Evolutionary conservation across 129 eudicot species (phyloP), one percentile per base, ranked within the genome.

Genomic region (Sambucus nigra): DNA sequence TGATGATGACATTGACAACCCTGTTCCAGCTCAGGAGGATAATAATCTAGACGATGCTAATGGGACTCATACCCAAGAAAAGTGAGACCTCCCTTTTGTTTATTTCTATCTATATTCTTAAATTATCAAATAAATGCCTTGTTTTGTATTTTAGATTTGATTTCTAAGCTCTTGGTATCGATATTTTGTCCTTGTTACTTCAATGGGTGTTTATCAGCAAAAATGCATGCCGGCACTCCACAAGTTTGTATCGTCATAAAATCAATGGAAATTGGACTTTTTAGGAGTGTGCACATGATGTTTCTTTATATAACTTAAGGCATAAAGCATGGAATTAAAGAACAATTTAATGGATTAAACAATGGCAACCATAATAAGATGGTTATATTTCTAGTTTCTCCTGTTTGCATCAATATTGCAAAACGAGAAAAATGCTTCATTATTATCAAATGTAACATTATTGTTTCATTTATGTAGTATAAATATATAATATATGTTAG

Each of bases 1-100:
- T 2, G 79, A 79, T 15, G 82, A 74, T 1, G 73, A 72, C 6
- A 28, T 71, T 1, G 73, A 72, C 6, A 28, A 20, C 41, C 20
- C 56, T 51, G 57, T 33, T 53, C 68, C 53, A 64, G 44, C 71
- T 46, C 32, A 50, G 15, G 49, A 12, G 13, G 42, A 61, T 27
- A 59, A 67, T 2, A 54, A 63, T n/a, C n/a, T n/a, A 35, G 55
- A 69, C 7, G 80, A 60, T 25, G 69, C 39, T 31, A 68, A 64
- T 23, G 67, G 57, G 27, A 63, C 17, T 35, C 64, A 71, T 6
- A 69, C 57, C 5, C 66, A 78, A 53, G 67, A 81, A 9, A 62
- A 53, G 88, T 80, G 28, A 60, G 70, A 23, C 45, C 41, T 56
- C 51, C 38, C 15, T 44, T 7, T 38, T 26, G 5, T 55, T 20